A percentile compares a stretch with the other conserved stretches of the same genome.
phyloP scores from a whole-genome alignment of 257 asterid genomes.

The Salvia rosmarinus region DNA sequence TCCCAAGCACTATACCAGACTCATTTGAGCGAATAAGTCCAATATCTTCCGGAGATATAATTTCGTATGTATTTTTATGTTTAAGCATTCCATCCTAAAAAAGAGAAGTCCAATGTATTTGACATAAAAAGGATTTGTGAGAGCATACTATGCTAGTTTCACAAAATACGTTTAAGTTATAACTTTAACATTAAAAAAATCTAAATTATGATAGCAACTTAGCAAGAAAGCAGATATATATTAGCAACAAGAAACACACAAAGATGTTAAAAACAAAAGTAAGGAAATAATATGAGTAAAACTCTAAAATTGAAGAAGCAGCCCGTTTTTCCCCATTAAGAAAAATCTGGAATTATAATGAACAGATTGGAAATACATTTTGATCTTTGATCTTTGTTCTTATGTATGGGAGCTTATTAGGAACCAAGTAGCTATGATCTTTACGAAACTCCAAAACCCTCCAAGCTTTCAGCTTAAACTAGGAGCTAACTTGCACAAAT shows the following conservation, averaged over 20 bases:
- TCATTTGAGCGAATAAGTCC: constrained; percentile 80
- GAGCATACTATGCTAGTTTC: not conserved
- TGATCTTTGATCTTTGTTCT: not conserved
- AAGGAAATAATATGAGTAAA: not conserved
- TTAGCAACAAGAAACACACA: constrained; percentile 6
- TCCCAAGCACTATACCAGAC: constrained; percentile 93
- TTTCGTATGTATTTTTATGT: constrained; percentile 83
- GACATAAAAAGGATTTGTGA: not conserved
- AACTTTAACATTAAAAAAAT: constrained; percentile 1
- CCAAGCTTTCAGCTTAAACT: too few relatives aligned
- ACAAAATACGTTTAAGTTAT: not conserved
- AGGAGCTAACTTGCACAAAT: too few relatives aligned
- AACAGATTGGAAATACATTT: not conserved
- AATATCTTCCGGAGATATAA: constrained; percentile 87
- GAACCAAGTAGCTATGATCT: not conserved
- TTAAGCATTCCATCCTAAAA: constrained; percentile 91
- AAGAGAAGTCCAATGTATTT: not conserved
- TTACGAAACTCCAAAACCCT: not conserved
- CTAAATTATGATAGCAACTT: constrained; percentile 2
- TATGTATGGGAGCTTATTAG: not conserved
- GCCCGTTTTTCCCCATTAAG: not conserved
- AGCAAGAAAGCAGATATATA: constrained; percentile 5
- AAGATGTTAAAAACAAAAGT: not conserved
- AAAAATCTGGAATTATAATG: not conserved
- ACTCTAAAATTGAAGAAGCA: not conserved